Percentiles rank a stretch among this genome's conserved stretches.
Evolutionary conservation across 371 early-diverging fungal species (phyloP).

Genomic region (Mortierella sp.): DNA sequence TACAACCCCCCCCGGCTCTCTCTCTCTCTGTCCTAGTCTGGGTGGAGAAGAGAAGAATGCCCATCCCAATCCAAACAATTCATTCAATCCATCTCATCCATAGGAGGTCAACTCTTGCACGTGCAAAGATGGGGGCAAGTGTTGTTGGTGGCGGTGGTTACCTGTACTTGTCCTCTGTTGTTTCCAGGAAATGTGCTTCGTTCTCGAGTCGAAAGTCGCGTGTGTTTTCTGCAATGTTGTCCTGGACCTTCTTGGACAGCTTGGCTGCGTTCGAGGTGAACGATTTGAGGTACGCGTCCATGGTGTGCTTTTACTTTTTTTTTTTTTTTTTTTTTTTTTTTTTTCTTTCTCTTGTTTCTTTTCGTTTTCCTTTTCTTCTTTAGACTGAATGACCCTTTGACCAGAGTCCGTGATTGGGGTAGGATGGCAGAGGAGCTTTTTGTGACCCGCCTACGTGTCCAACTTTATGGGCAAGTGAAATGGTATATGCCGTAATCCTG

Average conservation of each 20-base stretch:
- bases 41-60: too few species aligned
- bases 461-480: too few species aligned
- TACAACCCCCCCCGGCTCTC: too few species aligned
- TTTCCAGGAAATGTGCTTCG: slow-evolving; percentile 85
- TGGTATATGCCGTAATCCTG: too few species aligned
- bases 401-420: too few species aligned
- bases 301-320: slow-evolving; percentile 29
- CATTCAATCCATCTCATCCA: neutral
- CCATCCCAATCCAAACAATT: neutral
- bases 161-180: slow-evolving; percentile 76
- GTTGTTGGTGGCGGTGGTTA: neutral
- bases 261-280: slow-evolving; percentile 72
- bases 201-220: slow-evolving; percentile 84
- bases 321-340: neutral
- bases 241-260: slow-evolving; percentile 84
- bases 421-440: too few species aligned
- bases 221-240: slow-evolving; percentile 87
- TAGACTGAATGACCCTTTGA: too few species aligned
- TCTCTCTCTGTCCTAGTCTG: too few species aligned
- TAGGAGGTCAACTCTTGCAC: neutral
- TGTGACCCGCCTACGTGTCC: too few species aligned
- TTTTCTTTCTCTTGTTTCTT: slow-evolving; percentile 7
- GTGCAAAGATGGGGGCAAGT: neutral
- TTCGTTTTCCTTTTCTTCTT: too few species aligned
- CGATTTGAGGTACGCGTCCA: slow-evolving; percentile 50